Evolutionary conservation across 2,329 filamentous ascomycete species (phyloP).

Genomic region (Endocalyx cinctus): DNA sequence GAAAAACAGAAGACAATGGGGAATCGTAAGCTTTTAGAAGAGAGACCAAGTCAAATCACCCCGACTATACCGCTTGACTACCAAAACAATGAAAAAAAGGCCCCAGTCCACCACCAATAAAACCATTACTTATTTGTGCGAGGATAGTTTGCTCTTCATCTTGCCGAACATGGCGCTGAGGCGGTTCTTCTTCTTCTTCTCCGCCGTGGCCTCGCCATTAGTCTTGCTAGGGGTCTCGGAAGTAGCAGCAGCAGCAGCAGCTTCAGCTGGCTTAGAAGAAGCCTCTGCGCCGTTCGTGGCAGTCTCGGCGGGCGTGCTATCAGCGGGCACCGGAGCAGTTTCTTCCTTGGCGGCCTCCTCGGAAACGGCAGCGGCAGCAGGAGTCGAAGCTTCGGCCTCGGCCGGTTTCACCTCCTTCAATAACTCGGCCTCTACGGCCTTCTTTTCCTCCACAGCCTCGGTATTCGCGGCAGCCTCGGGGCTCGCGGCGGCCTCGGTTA

Average conservation of each 20-base stretch:
- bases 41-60: conserved; percentile 8
- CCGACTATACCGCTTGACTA: too few species aligned
- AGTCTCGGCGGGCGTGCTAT: conserved; percentile 11
- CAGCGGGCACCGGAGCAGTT: conserved; percentile 2
- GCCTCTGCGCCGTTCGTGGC: conserved; percentile 14
- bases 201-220: conserved; percentile 31
- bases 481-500: conserved; percentile 51
- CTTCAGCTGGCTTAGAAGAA: conserved; percentile 14
- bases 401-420: conserved; percentile 55
- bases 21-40: conserved; percentile 23
- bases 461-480: conserved; percentile 70
- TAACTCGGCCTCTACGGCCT: conserved; percentile 68
- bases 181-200: conserved; percentile 65
- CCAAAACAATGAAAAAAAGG: too few species aligned
- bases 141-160: conserved; percentile 44
- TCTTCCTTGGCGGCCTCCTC: not conserved
- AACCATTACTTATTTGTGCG: conserved; percentile 21
- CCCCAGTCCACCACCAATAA: conserved; percentile 7
- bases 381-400: conserved; percentile 9
- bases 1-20: too few species aligned
- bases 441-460: conserved; percentile 70
- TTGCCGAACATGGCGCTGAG: conserved; percentile 59
- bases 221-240: conserved; percentile 20
- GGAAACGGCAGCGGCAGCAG: conserved; percentile 11
- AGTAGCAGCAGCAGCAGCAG: conserved; percentile 5